Evolutionary conservation across 768 basidiomycete genomes (phyloP).

Genomic region (Cantharellus anzutake): DNA sequence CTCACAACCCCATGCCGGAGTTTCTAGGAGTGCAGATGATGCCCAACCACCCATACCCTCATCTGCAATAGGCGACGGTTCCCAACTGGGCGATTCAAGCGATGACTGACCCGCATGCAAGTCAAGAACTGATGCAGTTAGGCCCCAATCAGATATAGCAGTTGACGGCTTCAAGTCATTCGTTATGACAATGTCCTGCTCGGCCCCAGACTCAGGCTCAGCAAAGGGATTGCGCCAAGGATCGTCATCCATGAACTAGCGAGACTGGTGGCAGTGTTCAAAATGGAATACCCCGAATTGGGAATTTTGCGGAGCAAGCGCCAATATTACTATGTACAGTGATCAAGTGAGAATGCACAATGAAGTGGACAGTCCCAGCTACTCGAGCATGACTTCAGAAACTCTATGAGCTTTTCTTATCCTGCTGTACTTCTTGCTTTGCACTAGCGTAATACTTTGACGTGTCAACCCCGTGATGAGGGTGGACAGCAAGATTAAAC

Average conservation of each 20-base stretch:
- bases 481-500: slow-evolving; percentile 92
- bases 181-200: neutral
- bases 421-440: neutral
- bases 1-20: neutral
- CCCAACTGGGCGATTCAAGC: neutral
- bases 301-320: neutral
- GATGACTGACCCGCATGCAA: neutral
- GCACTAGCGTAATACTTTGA: slow-evolving; percentile 38
- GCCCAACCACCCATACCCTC: too few species aligned
- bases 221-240: slow-evolving; percentile 1
- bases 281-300: neutral
- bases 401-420: neutral
- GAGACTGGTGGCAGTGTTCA: too few species aligned
- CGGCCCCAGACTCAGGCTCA: neutral
- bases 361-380: neutral
- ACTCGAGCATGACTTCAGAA: neutral
- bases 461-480: slow-evolving; percentile 66
- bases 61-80: neutral
- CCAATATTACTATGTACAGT: neutral
- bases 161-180: neutral
- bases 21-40: too few species aligned
- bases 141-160: neutral
- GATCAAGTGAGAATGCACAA: neutral
- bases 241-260: neutral
- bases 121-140: neutral